Conservation (phyloP, 768 basidiomycete genomes). For the Suillus discolor region DNA sequence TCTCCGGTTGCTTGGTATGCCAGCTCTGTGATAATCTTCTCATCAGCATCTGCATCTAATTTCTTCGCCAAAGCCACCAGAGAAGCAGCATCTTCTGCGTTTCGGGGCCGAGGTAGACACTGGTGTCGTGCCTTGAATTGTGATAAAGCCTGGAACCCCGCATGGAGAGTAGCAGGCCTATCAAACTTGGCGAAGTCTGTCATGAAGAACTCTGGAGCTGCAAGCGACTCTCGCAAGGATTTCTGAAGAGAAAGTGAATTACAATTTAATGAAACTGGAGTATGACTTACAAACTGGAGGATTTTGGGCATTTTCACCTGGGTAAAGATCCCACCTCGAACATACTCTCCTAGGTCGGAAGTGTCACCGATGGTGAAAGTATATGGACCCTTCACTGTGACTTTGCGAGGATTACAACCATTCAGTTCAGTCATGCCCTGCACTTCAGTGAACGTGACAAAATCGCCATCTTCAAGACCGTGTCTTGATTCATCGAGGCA, state of each 20-base stretch:
- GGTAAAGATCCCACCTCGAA: slow-evolving; percentile 90
- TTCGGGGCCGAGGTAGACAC: slow-evolving; percentile 81
- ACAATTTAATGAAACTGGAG: not conserved
- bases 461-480: slow-evolving; percentile 98
- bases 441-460: slow-evolving; percentile 94
- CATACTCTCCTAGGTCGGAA: slow-evolving; percentile 72
- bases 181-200: slow-evolving; percentile 99
- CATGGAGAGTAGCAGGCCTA: slow-evolving; percentile 86
- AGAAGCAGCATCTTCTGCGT: slow-evolving; percentile 72
- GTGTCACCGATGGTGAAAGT: slow-evolving; percentile 97
- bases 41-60: slow-evolving; percentile 73
- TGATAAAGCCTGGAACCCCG: slow-evolving; percentile 92
- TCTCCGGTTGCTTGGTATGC: slow-evolving; percentile 92
- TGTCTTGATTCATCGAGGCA: slow-evolving; percentile 97
- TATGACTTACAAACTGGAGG: slow-evolving; percentile 79
- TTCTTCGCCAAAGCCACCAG: slow-evolving; percentile 81
- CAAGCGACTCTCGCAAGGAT: slow-evolving; percentile 85
- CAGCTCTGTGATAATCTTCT: slow-evolving; percentile 81
- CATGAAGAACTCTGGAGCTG: slow-evolving; percentile 84
- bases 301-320: slow-evolving; percentile 99
- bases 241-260: slow-evolving; percentile 55
- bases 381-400: slow-evolving; percentile 95
- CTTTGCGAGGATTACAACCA: slow-evolving; percentile 86
- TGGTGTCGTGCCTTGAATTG: slow-evolving; percentile 66
- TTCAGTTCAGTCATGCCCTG: slow-evolving; percentile 94